Conservation (phyloP, 1,139 yeast genomes). For the Yamadazyma friedrichii region DNA sequence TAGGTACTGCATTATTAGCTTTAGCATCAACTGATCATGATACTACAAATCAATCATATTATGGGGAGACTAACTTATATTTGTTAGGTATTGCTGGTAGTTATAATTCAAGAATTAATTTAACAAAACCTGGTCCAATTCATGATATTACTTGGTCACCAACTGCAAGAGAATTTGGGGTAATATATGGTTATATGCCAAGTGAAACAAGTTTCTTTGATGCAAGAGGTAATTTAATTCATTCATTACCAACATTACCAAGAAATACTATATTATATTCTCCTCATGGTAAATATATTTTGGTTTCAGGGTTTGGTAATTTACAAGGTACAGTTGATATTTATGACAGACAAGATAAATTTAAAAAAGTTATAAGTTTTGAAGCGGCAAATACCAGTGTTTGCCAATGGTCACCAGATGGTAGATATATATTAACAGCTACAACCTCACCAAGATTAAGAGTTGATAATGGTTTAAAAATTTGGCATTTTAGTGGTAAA, state of each 20-base stretch:
- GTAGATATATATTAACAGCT: conserved; percentile 88
- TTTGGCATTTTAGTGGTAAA: conserved; percentile 91
- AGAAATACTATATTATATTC: conserved; percentile 89
- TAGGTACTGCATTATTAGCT: conserved; percentile 93
- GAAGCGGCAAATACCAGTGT: conserved; percentile 93
- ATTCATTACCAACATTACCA: conserved; percentile 81
- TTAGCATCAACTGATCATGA: conserved; percentile 96
- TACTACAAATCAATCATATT: conserved; percentile 88
- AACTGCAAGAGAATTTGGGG: conserved; percentile 94
- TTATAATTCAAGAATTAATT: conserved; percentile 82
- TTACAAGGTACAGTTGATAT: conserved; percentile 96
- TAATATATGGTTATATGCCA: conserved; percentile 97
- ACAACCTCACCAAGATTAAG: conserved; percentile 96
- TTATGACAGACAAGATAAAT: conserved; percentile 88
- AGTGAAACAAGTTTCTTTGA: conserved; percentile 94
- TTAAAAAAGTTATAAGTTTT: conserved; percentile 73
- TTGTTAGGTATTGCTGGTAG: conserved; percentile 90
- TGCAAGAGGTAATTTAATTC: conserved; percentile 85
- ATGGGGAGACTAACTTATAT: conserved; percentile 94
- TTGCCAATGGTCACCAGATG: conserved; percentile 99
- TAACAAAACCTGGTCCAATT: conserved; percentile 93
- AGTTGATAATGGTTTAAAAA: conserved; percentile 91
- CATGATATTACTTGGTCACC: conserved; percentile 99
- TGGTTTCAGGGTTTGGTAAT: conserved; percentile 97
- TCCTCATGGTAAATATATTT: conserved; percentile 88